These are phyloP conservation scores for Aspergillus avenaceus DNA, from an alignment of 495 filamentous ascomycete genomes.

Conservation along the genomic window DNA sequence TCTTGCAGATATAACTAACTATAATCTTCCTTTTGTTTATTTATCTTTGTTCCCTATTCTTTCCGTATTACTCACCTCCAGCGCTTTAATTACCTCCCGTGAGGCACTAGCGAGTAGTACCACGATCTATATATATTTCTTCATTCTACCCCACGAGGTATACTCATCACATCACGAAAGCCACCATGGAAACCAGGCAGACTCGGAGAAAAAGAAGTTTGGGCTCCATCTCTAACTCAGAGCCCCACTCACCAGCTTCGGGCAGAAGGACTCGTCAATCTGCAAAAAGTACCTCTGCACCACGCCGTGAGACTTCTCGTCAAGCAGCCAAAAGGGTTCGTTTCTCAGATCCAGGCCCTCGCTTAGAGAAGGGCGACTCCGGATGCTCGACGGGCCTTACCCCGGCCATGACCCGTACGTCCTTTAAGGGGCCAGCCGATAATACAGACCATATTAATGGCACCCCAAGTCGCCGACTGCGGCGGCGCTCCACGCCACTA, in stretches of 20 bases:
- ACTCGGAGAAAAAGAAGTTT: slow-evolving; percentile 27
- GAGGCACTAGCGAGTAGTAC: too few species aligned
- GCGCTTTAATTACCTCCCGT: too few species aligned
- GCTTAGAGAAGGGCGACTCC: slow-evolving; percentile 19
- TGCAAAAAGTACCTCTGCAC: not conserved
- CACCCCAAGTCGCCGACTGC: slow-evolving; percentile 43
- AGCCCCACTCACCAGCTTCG: slow-evolving; percentile 16
- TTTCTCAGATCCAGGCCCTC: slow-evolving; percentile 67
- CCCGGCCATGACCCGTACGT: slow-evolving; percentile 59
- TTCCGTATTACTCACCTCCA: not conserved
- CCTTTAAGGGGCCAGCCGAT: slow-evolving; percentile 27
- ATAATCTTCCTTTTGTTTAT: not conserved
- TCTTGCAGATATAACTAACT: not conserved
- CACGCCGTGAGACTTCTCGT: slow-evolving; percentile 21
- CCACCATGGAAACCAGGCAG: slow-evolving; percentile 29
- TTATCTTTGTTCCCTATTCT: not conserved
- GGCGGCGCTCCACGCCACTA: slow-evolving; percentile 29
- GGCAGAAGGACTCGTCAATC: slow-evolving; percentile 2
- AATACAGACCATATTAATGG: slow-evolving; percentile 15
- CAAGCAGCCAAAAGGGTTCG: slow-evolving; percentile 60
- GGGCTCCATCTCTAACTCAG: slow-evolving; percentile 20
- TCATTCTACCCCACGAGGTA: not conserved
- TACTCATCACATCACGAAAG: not conserved
- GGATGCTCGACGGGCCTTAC: slow-evolving; percentile 61
- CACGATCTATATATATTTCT: too few species aligned